A percentile compares a stretch with the other conserved stretches of the same genome.
These are phyloP conservation scores for Lagenidium giganteum DNA, from an alignment of 352 stramenopile genomes.

Conservation along the genomic window DNA sequence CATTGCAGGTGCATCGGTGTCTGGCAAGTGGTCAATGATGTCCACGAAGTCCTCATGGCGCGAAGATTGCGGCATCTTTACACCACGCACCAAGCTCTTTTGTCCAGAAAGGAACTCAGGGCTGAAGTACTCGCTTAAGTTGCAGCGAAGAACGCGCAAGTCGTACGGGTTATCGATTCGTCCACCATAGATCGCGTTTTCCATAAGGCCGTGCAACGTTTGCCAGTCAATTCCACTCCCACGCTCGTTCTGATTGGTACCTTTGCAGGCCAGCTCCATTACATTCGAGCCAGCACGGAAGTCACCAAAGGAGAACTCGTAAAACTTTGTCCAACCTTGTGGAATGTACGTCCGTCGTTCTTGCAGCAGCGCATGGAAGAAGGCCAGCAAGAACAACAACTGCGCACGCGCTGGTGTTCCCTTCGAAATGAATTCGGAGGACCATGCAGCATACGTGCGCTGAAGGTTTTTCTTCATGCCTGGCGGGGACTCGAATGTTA, in stretches of 20 bases:
- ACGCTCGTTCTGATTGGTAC: too few relatives aligned
- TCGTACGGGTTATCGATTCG: slow-evolving; percentile 93
- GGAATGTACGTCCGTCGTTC: slow-evolving; percentile 91
- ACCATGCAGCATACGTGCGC: slow-evolving; percentile 88
- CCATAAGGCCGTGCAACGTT: slow-evolving; percentile 92
- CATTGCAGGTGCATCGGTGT: slow-evolving; percentile 69
- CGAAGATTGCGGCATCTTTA: slow-evolving; percentile 66
- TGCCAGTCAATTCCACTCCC: slow-evolving; percentile 77
- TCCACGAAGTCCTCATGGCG: slow-evolving; percentile 64
- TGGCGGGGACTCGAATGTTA: slow-evolving; percentile 93
- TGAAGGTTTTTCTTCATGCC: slow-evolving; percentile 96
- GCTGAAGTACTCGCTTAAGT: slow-evolving; percentile 86
- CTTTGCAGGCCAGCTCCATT: slow-evolving; percentile 72
- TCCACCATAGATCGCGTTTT: slow-evolving; percentile 94
- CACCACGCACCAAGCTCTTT: slow-evolving; percentile 47
- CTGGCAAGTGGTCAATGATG: slow-evolving; percentile 68
- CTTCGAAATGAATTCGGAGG: slow-evolving; percentile 59
- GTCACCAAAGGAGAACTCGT: slow-evolving; percentile 95
- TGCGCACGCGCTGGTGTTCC: slow-evolving; percentile 40
- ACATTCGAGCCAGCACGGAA: slow-evolving; percentile 90
- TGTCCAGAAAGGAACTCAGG: slow-evolving; percentile 66
- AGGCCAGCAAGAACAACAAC: slow-evolving; percentile 85
- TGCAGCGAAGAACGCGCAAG: slow-evolving; percentile 84
- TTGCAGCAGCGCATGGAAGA: slow-evolving; percentile 87
- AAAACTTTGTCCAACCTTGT: slow-evolving; percentile 96